These are phyloP conservation scores for Colletotrichum camelliae DNA, from an alignment of 2,329 filamentous ascomycete species.

Conservation along the genomic window DNA sequence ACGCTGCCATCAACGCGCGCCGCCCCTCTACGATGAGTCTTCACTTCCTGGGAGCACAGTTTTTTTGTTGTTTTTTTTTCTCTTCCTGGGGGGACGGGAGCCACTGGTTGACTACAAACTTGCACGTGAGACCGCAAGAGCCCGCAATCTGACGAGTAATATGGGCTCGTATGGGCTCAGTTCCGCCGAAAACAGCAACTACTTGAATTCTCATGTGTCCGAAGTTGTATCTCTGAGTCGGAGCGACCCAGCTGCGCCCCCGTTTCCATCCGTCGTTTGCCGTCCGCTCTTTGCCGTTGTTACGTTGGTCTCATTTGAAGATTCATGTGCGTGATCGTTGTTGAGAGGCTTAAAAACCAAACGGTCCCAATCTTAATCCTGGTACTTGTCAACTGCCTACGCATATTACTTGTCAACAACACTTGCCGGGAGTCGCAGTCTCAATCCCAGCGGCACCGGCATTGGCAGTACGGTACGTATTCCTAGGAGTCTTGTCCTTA, in stretches of 20 bases:
- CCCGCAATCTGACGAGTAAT: conserved; percentile 21
- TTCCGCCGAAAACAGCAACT: conserved; percentile 12
- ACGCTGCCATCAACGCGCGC: neutral
- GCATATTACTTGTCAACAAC: neutral
- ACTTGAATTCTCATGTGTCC: neutral
- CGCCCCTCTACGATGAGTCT: neutral
- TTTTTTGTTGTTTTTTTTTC: neutral
- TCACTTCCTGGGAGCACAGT: neutral
- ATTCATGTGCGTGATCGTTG: neutral
- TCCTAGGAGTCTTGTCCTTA: neutral
- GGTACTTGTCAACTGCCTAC: neutral
- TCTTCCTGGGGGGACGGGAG: neutral
- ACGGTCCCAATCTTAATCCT: neutral
- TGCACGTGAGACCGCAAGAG: neutral
- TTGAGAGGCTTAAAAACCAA: neutral
- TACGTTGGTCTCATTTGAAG: neutral
- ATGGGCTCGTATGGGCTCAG: conserved; percentile 2
- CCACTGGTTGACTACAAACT: neutral
- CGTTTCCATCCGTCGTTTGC: conserved; percentile 16
- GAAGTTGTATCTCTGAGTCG: neutral
- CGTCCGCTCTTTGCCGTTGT: neutral
- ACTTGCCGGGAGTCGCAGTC: neutral
- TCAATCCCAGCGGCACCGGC: neutral
- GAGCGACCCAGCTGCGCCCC: neutral
- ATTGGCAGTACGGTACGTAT: neutral